phyloP scores from a whole-genome alignment of 2,329 filamentous ascomycete genomes.

The Dissoconium aciculare region DNA sequence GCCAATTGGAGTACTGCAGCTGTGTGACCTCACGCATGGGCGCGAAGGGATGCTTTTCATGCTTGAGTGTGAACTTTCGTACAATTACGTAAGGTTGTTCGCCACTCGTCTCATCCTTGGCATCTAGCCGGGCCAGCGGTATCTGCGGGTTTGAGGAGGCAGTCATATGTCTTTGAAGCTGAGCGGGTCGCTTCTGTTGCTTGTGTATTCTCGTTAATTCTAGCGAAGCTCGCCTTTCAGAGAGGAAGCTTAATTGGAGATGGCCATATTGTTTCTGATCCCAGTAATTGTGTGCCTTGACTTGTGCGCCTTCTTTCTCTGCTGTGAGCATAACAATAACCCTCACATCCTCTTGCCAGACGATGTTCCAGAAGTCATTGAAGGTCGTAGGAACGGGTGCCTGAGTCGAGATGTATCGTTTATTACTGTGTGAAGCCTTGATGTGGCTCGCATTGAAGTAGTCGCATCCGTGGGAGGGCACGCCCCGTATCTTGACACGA shows the following conservation, averaged over 20 bases:
- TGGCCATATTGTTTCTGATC: conserved; percentile 60
- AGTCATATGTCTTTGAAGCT: conserved; percentile 25
- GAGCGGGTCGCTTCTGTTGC: conserved; percentile 25
- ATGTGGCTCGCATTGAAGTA: conserved; percentile 93
- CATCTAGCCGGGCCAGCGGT: conserved; percentile 16
- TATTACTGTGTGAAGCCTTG: conserved; percentile 65
- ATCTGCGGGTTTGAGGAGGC: conserved; percentile 21
- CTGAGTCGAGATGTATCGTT: conserved; percentile 89
- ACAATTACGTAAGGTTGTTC: conserved; percentile 66
- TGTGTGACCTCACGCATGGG: conserved; percentile 88
- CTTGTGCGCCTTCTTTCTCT: conserved; percentile 78
- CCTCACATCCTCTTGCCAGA: conserved; percentile 93
- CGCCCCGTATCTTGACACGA: conserved; percentile 61
- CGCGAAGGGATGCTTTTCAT: conserved; percentile 62
- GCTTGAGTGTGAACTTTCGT: conserved; percentile 72
- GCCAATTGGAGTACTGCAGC: conserved; percentile 90
- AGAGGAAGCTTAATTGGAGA: conserved; percentile 59
- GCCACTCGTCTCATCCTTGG: conserved; percentile 8
- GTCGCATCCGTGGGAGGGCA: conserved; percentile 57
- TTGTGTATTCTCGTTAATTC: conserved; percentile 43
- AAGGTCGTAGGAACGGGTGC: conserved; percentile 87
- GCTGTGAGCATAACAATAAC: conserved; percentile 95
- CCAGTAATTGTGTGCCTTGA: conserved; percentile 96
- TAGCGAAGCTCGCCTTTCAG: conserved; percentile 68
- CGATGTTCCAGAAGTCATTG: conserved; percentile 90